A percentile compares a stretch with the other conserved stretches of the same genome.
Conservation (phyloP, 306 rosid genomes). For the Trifolium subterraneum region DNA sequence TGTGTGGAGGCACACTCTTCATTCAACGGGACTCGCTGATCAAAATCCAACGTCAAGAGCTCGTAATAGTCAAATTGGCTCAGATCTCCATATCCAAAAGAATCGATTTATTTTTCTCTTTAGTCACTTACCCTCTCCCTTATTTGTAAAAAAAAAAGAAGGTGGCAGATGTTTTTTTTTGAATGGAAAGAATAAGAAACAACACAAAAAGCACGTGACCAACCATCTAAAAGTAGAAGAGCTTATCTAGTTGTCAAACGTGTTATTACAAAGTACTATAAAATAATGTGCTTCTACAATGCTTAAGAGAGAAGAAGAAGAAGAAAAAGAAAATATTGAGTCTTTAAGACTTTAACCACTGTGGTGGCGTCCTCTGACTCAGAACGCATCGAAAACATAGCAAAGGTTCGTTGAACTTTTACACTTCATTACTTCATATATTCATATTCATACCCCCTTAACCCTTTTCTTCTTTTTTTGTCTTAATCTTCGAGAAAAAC, state of each 20-base stretch:
- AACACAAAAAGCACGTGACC: slow-evolving; percentile 60
- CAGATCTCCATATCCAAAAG: no score
- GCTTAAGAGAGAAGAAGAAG: neutral
- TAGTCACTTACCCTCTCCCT: no score
- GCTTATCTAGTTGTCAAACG: slow-evolving; percentile 53
- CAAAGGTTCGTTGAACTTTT: slow-evolving; percentile 45
- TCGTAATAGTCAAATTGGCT: no score
- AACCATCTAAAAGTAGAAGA: slow-evolving; percentile 43
- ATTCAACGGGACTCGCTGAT: no score
- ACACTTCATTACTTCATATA: neutral
- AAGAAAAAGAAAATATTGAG: slow-evolving; percentile 9
- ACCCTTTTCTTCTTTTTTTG: neutral
- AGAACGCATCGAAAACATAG: slow-evolving; percentile 38
- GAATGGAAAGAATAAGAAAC: neutral
- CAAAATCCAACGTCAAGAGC: no score
- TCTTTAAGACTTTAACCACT: slow-evolving; percentile 38
- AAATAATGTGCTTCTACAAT: neutral
- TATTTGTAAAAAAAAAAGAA: no score
- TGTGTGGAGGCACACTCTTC: no score
- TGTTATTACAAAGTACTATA: slow-evolving; percentile 46
- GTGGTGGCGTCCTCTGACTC: slow-evolving; percentile 52
- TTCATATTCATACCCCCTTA: slow-evolving; percentile 2
- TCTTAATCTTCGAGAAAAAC: no score
- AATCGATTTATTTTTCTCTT: no score
- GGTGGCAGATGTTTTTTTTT: no score